Evolutionary conservation across 192 early-diverging fungal genomes (phyloP).

Genomic region (Backusella morwellensis): DNA sequence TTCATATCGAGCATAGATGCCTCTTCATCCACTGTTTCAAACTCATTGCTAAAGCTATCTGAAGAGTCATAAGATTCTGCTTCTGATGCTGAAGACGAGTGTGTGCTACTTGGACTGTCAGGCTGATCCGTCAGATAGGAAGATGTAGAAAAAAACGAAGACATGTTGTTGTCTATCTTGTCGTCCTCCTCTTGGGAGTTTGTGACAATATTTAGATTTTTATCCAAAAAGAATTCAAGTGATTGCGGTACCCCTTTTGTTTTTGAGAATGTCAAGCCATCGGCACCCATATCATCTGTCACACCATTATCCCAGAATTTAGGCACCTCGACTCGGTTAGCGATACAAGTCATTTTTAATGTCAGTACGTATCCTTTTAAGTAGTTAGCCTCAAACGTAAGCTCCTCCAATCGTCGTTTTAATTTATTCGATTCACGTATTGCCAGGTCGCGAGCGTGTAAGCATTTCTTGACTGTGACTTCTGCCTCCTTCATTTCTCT

Average conservation of each 20-base stretch:
- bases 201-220: neutral
- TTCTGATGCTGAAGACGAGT: neutral
- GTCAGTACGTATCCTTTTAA: slow-evolving; percentile 43
- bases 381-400: slow-evolving; percentile 45
- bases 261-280: slow-evolving; percentile 12
- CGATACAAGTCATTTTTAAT: slow-evolving; percentile 28
- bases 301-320: slow-evolving; percentile 25
- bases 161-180: neutral
- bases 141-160: neutral
- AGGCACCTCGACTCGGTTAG: slow-evolving; percentile 28
- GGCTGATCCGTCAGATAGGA: neutral
- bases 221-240: slow-evolving; percentile 12
- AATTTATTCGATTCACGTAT: slow-evolving; percentile 35
- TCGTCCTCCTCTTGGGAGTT: neutral
- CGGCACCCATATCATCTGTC: slow-evolving; percentile 4
- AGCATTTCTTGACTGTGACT: slow-evolving; percentile 62
- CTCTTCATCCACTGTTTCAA: neutral
- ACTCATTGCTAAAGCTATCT: neutral
- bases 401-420: slow-evolving; percentile 35
- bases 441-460: slow-evolving; percentile 54
- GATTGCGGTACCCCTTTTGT: slow-evolving; percentile 5
- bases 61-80: neutral
- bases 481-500: slow-evolving; percentile 74
- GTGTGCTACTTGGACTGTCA: neutral
- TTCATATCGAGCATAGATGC: neutral